phyloP scores from a whole-genome alignment of 768 basidiomycete genomes.

The Podaxis mareebaensis region DNA sequence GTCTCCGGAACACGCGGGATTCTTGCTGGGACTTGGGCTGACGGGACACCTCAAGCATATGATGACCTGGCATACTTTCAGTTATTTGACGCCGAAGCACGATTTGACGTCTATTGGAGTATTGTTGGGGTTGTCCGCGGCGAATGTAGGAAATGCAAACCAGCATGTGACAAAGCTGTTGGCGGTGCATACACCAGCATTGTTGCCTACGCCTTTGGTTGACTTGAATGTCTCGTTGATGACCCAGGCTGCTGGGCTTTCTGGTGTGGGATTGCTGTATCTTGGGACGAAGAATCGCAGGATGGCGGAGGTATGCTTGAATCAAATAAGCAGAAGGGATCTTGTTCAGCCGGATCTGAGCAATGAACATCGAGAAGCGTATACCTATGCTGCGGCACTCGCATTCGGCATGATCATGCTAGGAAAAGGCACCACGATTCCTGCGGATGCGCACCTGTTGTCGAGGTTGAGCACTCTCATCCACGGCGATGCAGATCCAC shows the following conservation, averaged over 20 bases:
- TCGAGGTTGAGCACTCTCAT: slow-evolving; percentile 72
- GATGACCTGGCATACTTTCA: slow-evolving; percentile 94
- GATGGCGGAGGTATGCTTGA: slow-evolving; percentile 91
- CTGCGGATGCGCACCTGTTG: slow-evolving; percentile 73
- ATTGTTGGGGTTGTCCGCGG: slow-evolving; percentile 89
- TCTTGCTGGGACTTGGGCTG: slow-evolving; percentile 88
- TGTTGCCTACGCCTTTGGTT: slow-evolving; percentile 83
- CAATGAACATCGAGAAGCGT: slow-evolving; percentile 89
- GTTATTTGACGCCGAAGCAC: slow-evolving; percentile 94
- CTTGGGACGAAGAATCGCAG: slow-evolving; percentile 84
- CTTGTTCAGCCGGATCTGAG: slow-evolving; percentile 81
- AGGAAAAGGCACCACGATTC: slow-evolving; percentile 76
- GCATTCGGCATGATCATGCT: slow-evolving; percentile 98
- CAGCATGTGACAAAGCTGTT: slow-evolving; percentile 88
- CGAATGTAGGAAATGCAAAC: slow-evolving; percentile 84
- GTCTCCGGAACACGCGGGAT: slow-evolving; percentile 94
- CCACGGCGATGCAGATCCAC: slow-evolving; percentile 63
- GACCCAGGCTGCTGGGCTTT: slow-evolving; percentile 86
- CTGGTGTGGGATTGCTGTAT: slow-evolving; percentile 88
- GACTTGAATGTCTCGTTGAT: slow-evolving; percentile 90
- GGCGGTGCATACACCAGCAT: slow-evolving; percentile 90
- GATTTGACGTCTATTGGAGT: slow-evolving; percentile 94
- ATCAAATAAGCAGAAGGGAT: slow-evolving; percentile 78
- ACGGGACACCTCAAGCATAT: slow-evolving; percentile 89
- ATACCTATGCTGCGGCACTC: slow-evolving; percentile 84